Evolutionary conservation across 140 eudicot genomes (phyloP).

Genomic region (Oenanthe javanica): DNA sequence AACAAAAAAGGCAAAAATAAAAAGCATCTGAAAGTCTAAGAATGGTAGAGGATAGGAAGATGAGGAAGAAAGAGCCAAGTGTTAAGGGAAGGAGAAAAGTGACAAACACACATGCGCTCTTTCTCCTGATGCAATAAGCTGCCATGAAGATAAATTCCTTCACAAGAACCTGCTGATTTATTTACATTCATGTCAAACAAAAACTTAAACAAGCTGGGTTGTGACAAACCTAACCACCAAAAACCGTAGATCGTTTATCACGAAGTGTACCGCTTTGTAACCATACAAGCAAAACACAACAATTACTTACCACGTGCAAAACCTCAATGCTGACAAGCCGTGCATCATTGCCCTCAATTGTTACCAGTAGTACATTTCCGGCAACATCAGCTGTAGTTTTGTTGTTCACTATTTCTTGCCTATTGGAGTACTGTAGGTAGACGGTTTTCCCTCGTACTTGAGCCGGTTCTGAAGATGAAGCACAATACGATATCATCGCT

Average conservation of each 20-base stretch:
- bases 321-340: conserved; percentile 93
- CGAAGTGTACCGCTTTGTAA: conserved; percentile 23
- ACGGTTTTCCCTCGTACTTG: conserved; percentile 96
- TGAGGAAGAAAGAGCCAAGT: conserved; percentile 68
- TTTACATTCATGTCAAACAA: conserved; percentile 74
- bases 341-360: conserved; percentile 89
- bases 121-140: conserved; percentile 93
- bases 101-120: conserved; percentile 99
- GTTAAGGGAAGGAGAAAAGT: conserved; percentile 87
- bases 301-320: conserved; percentile 76
- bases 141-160: conserved; percentile 94
- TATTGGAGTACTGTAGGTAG: conserved; percentile 89
- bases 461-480: conserved; percentile 97
- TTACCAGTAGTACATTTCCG: conserved; percentile 84
- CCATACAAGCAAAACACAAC: conserved; percentile 3
- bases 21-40: conserved; percentile 33
- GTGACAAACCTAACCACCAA: conserved; percentile 51
- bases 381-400: conserved; percentile 96
- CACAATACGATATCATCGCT: conserved; percentile 93
- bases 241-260: conserved; percentile 20
- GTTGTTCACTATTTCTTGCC: conserved; percentile 98
- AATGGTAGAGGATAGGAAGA: conserved; percentile 47
- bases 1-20: conserved; percentile 12
- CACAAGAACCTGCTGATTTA: conserved; percentile 96
- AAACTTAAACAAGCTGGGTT: conserved; percentile 40